Conservation (phyloP, 768 basidiomycete genomes). For the Leucosporidium scottii region DNA sequence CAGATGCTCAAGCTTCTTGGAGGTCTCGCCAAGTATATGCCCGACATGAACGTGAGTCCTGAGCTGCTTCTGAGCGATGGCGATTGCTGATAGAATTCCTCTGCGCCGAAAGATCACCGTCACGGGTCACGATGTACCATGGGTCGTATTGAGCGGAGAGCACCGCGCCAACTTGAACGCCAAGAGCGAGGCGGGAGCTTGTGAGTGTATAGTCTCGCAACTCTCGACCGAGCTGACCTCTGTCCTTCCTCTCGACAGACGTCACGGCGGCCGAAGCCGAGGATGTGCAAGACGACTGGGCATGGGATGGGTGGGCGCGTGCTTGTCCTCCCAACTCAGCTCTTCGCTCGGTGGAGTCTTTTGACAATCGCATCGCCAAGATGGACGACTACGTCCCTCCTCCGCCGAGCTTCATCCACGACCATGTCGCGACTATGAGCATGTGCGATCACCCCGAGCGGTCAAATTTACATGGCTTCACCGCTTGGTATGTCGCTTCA, state of each 20-base stretch:
- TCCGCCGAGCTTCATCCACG: constrained; percentile 34
- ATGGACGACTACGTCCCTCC: constrained; percentile 13
- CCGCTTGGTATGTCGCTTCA: constrained; percentile 28
- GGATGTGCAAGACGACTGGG: constrained; percentile 10
- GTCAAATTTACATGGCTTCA: constrained; percentile 38
- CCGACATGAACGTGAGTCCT: constrained; percentile 33
- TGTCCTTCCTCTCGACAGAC: neutral
- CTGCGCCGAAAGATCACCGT: neutral
- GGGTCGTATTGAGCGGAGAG: constrained; percentile 22
- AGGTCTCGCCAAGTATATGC: constrained; percentile 25
- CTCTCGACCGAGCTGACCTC: neutral
- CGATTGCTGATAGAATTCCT: neutral
- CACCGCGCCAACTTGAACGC: constrained; percentile 7
- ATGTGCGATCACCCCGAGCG: constrained; percentile 41
- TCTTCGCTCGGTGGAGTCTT: constrained; percentile 4
- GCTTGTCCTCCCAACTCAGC: constrained; percentile 31
- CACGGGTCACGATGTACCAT: constrained; percentile 31
- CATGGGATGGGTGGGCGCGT: constrained; percentile 26
- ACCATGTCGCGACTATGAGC: constrained; percentile 40
- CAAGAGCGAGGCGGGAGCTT: constrained; percentile 14
- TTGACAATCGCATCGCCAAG: constrained; percentile 14
- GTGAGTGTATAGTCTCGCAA: neutral
- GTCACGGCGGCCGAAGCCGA: neutral
- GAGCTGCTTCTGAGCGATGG: neutral
- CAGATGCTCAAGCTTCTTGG: constrained; percentile 26